Evolutionary conservation across 371 early-diverging fungal genomes (phyloP).

Genomic region (Mucor ambiguus): DNA sequence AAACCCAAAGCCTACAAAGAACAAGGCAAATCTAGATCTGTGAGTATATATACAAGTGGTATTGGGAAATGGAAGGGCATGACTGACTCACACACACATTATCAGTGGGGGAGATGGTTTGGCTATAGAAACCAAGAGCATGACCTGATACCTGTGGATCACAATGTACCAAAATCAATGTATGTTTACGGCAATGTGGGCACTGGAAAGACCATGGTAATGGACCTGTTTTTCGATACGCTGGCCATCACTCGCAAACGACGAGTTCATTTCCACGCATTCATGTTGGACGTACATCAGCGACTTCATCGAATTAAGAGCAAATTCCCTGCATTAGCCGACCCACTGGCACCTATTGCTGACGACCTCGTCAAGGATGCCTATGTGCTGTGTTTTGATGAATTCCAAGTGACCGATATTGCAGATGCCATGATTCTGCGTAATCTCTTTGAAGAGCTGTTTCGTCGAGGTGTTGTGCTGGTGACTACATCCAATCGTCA

Average conservation of each 20-base stretch:
- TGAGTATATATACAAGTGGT: slow-evolving; percentile 10
- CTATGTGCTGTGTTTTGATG: slow-evolving; percentile 93
- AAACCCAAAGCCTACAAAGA: slow-evolving; percentile 12
- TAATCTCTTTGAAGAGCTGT: slow-evolving; percentile 80
- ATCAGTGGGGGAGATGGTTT: slow-evolving; percentile 27
- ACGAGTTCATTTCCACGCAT: slow-evolving; percentile 94
- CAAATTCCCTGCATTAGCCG: slow-evolving; percentile 46
- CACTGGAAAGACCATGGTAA: slow-evolving; percentile 95
- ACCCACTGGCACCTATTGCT: slow-evolving; percentile 85
- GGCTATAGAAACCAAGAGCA: slow-evolving; percentile 12
- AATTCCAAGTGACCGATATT: slow-evolving; percentile 97
- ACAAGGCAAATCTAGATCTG: slow-evolving; percentile 15
- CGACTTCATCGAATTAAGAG: slow-evolving; percentile 79
- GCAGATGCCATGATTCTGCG: slow-evolving; percentile 96
- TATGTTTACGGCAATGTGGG: slow-evolving; percentile 87
- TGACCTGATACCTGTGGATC: background rate
- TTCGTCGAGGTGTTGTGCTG: slow-evolving; percentile 86
- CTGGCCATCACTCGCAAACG: slow-evolving; percentile 72
- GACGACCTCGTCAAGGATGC: slow-evolving; percentile 79
- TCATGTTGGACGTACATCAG: slow-evolving; percentile 92
- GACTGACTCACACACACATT: background rate
- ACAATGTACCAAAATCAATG: slow-evolving; percentile 57
- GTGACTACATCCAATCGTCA: slow-evolving; percentile 95
- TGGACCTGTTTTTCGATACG: slow-evolving; percentile 92
- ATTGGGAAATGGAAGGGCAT: background rate